phyloP scores from a whole-genome alignment of 805 yeast species.

The Candida pini region DNA sequence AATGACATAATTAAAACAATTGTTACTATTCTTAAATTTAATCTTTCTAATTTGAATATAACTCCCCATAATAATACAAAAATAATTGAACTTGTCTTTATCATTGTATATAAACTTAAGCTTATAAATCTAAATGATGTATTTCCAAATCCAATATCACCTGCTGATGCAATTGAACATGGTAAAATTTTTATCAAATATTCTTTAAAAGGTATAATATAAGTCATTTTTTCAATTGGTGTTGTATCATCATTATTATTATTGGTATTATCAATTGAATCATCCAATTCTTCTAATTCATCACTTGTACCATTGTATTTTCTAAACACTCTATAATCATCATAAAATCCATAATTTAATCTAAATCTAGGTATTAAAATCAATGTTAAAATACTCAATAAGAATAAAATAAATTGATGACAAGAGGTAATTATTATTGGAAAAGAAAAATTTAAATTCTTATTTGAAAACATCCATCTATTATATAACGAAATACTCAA shows the following conservation, averaged over 20 bases:
- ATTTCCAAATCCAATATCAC: slow-evolving; percentile 92
- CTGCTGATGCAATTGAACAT: slow-evolving; percentile 82
- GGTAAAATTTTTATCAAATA: slow-evolving; percentile 62
- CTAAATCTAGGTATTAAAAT: slow-evolving; percentile 43
- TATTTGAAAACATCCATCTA: slow-evolving; percentile 91
- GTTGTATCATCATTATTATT: too few species aligned
- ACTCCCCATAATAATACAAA: slow-evolving; percentile 90
- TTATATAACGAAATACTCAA: slow-evolving; percentile 74
- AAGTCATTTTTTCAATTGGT: slow-evolving; percentile 9
- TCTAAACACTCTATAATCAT: slow-evolving; percentile 1
- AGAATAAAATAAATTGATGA: slow-evolving; percentile 71
- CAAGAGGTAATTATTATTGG: slow-evolving; percentile 81
- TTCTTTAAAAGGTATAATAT: slow-evolving; percentile 29
- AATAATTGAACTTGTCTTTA: slow-evolving; percentile 81
- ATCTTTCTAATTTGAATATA: slow-evolving; percentile 68
- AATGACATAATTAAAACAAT: slow-evolving; percentile 75
- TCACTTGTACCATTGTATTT: slow-evolving; percentile 1
- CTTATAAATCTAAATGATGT: slow-evolving; percentile 75
- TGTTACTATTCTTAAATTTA: slow-evolving; percentile 58
- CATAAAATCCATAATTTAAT: slow-evolving; percentile 25
- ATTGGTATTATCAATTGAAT: too few species aligned
- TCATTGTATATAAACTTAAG: slow-evolving; percentile 83
- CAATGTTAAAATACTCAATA: slow-evolving; percentile 44
- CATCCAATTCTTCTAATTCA: slow-evolving; percentile 9
- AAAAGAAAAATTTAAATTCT: slow-evolving; percentile 68